Evolutionary conservation across 2,329 filamentous ascomycete genomes (phyloP).

Genomic region (Cytospora chrysosperma): DNA sequence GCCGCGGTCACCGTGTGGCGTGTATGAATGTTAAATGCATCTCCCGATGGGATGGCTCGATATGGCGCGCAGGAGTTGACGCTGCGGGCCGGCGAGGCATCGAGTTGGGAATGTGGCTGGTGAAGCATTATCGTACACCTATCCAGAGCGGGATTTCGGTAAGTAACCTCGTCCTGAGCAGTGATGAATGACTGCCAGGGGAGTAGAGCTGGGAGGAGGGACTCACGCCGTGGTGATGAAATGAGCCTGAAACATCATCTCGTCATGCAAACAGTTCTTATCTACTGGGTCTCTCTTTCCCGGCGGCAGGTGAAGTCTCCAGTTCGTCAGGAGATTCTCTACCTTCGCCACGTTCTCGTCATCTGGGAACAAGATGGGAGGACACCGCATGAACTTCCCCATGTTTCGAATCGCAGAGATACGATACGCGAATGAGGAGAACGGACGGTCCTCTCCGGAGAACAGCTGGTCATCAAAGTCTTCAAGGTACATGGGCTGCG

Average conservation of each 20-base stretch:
- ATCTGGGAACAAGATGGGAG: conserved; percentile 50
- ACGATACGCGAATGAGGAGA: conserved; percentile 83
- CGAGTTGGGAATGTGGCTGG: conserved; percentile 74
- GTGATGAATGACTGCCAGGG: not conserved
- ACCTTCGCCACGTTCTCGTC: conserved; percentile 53
- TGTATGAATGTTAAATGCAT: conserved; percentile 66
- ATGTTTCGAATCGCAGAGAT: conserved; percentile 79
- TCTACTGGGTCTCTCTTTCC: conserved; percentile 69
- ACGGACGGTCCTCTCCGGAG: conserved; percentile 64
- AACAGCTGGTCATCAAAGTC: conserved; percentile 80
- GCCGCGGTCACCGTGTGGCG: conserved; percentile 79
- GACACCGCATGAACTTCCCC: conserved; percentile 67
- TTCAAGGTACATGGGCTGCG: conserved; percentile 61
- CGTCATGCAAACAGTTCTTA: conserved; percentile 71
- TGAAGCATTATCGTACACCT: conserved; percentile 72
- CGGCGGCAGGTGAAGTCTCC: conserved; percentile 74
- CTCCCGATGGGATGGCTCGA: conserved; percentile 46
- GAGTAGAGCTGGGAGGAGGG: too few relatives aligned
- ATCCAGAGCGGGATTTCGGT: conserved; percentile 9
- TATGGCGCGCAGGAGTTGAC: conserved; percentile 69
- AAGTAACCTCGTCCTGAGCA: conserved; percentile 28
- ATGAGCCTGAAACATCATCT: conserved; percentile 88
- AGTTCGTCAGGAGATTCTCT: conserved; percentile 63
- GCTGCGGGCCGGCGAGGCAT: conserved; percentile 55
- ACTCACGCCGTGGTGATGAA: conserved; percentile 67